Evolutionary conservation across 2,329 filamentous ascomycete genomes (phyloP), one percentile per base, ranked within the genome.

Genomic region (Trichoderma endophyticum): DNA sequence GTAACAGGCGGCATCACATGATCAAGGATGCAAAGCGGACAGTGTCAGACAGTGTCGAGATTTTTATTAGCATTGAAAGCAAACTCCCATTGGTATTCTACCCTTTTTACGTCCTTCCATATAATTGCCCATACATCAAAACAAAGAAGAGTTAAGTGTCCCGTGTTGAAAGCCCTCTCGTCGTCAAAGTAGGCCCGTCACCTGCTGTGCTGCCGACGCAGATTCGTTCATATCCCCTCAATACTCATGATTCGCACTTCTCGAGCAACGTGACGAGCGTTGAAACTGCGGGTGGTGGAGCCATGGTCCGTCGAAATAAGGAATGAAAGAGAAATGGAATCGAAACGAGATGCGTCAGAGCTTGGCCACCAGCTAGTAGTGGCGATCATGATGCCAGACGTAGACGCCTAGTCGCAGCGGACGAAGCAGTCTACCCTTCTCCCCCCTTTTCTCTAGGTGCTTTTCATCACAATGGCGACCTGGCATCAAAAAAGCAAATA

Each of bases 51-150:
- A 26, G 15, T n/a, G 63, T 51, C 34, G 32, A 61, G 39, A 4
- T 63, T 57, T 63, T 39, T 57, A 63, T 34, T n/a, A 26, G 59
- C n/a, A 62, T 39, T 39, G 36, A 60, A 72, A 72, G 34, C 63
- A 65, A 72, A 62, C 56, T 60, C 59, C 66, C 67, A 65, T 71
- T 72, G 71, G 71, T 65, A 72, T 72, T 72, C 61, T 63, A 56
- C 65, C 65, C 26, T 48, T 72, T 72, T 72, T 65, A 54, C 51
- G 60, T 72, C 71, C 68, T 61, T 70, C 71, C 59, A 72, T 70
- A 57, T 72, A 62, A 71, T 60, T 59, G 63, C 71, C 59, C 59
- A 59, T 43, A 70, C 67, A 65, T 59, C 24, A 70, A 70, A 72
- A 60, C 68, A 70, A 70, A 67, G 64, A 67, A 70, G 57, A 70